Evolutionary conservation across 2,329 filamentous ascomycete species (phyloP), one percentile per base, ranked within the genome.

Genomic region (Colletotrichum aenigma): DNA sequence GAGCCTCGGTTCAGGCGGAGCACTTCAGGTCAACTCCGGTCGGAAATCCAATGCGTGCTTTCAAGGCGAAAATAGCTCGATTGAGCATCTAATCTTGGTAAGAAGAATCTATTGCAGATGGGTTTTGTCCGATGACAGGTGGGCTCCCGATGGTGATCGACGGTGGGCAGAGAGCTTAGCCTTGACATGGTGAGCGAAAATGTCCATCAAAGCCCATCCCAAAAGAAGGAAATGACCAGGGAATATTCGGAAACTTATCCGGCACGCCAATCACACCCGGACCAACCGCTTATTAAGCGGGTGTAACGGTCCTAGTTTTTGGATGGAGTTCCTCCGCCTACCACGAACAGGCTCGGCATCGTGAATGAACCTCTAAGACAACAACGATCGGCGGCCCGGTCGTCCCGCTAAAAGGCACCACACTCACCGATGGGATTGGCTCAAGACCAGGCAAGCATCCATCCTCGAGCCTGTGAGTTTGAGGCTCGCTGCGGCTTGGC

Each of bases 221-320:
- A 10, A 43, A 58, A 30, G 55, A 58, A 4, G 12, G 24, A 58
- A 52, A 21, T 21, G 15, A 58, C 4, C 55, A 30, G 26, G 55
- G 58, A 32, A 61, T 30, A 13, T 30, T 34, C 58, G 32, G n/a
- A 16, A n/a, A 15, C 28, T 21, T 12, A 36, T 21, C 48, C 65
- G 30, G 48, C 9, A 24, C 48, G 24, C n/a, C 28, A 56, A 28
- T 18, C 18, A 21, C 28, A 36, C 55, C 70, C 55, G 64, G 70
- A 61, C 16, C 18, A 62, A 9, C 64, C 70, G 70, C 70, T 72
- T 65, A 72, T 52, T 72, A 65, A 72, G 70, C 70, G 70, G 70
- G 21, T 12, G 24, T 1, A 15, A 9, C 36, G 70, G 52, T 18
- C 28, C 26, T 18, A 9, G 7, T 6, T 52, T 18, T 18, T 56